Base-by-base conservation (phyloP, 176 grass and related monocot genomes). In the Zoysia pacifica region DNA sequence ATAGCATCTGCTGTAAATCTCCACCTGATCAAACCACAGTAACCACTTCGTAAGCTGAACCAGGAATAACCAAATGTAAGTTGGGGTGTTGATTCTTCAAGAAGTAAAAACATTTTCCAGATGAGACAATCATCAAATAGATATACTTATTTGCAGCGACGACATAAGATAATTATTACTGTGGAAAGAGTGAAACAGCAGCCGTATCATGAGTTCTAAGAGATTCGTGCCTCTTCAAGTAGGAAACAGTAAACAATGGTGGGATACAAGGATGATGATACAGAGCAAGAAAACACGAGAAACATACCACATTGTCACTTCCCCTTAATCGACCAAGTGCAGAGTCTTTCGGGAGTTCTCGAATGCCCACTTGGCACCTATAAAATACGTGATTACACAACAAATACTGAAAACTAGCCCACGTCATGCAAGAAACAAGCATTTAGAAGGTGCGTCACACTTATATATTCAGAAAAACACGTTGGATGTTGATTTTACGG, bases 1-100 rank as follows among this genome's bases (percentile, higher is more conserved):
- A 14, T 97, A 97, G 73, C 92, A 97, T 80, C 90, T 88, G 82
- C 87, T 97, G 81, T 91, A 94, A 85, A 97, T 87, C 87, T 97
- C 95, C 69, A 97, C 95, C 95, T 97, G 82, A 37, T 48, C 16
- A 69, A 13, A 6, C 66, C 39, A 62, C 53, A 16, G 9, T 15
- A 41, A 20, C 3, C 12, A 35, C 6, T 59, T 44, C 48, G 41
- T 48, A 76, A 50, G 10, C 43, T 6, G 63, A 59, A 38, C 16
- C 58, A 55, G 6, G 48, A 44, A 71, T 13, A 10, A 1, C 11
- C 4, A 65, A 37, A 53, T 18, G 2, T 8, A 13, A 51, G n/a
- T 13, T 47, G 40, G 5, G 1, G 4, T 6, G 9, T 44, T 56
- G 71, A 41, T 41, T 54, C 9, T 74, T 44, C 52, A 16, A 44